phyloP scores from a whole-genome alignment of 768 basidiomycete genomes.

The Gloeostereum incarnatum region DNA sequence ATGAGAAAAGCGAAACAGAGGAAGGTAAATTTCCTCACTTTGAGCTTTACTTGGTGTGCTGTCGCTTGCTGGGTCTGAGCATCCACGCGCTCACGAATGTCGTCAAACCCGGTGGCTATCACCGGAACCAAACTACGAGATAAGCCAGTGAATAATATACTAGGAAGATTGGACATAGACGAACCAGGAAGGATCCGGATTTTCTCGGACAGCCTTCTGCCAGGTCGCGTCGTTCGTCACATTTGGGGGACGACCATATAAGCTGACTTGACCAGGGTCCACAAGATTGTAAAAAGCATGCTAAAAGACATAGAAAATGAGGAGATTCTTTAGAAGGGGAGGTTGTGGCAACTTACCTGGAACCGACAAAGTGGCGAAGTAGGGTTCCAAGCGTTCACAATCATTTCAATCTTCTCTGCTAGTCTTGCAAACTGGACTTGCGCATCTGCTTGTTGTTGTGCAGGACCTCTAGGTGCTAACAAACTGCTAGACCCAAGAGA shows the following conservation, averaged over 20 bases:
- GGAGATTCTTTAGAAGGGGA: constrained; percentile 1
- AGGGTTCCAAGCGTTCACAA: constrained; percentile 68
- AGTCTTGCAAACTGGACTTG: constrained; percentile 48
- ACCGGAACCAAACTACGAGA: constrained; percentile 62
- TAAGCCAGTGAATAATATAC: constrained; percentile 1
- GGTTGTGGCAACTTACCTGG: constrained; percentile 42
- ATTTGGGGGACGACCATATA: constrained; percentile 67
- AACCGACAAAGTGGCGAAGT: constrained; percentile 64
- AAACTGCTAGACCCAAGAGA: constrained; percentile 22
- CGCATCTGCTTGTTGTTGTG: constrained; percentile 47
- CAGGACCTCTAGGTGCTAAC: constrained; percentile 25
- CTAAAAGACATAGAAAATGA: constrained; percentile 22
- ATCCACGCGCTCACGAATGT: constrained; percentile 69
- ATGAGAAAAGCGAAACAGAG: too few species aligned
- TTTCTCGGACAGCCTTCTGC: constrained; percentile 73
- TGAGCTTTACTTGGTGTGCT: constrained; percentile 58
- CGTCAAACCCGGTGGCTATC: constrained; percentile 74
- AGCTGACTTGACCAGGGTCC: constrained; percentile 50
- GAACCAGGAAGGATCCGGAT: constrained; percentile 75
- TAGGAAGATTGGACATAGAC: constrained; percentile 14
- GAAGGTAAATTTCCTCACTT: constrained; percentile 21
- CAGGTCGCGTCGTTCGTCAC: constrained; percentile 64
- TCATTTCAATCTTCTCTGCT: constrained; percentile 48
- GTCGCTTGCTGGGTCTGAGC: constrained; percentile 62
- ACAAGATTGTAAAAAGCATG: constrained; percentile 83